Conservation (phyloP, 345 rosid species). For the Dimocarpus longan region DNA sequence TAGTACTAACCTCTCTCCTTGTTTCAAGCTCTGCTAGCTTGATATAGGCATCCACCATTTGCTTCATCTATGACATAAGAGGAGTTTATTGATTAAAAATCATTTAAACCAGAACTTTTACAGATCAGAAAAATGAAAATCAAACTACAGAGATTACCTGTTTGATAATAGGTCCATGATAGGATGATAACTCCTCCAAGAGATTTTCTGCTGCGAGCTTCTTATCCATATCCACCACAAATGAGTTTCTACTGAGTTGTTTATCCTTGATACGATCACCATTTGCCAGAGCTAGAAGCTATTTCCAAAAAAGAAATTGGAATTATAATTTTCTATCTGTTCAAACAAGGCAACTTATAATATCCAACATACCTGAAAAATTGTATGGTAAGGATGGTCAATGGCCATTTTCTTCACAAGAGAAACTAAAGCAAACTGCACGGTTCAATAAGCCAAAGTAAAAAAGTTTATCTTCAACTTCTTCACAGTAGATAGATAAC, state of each 20-base stretch:
- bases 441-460: slow-evolving; percentile 25
- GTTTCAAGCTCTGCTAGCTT: slow-evolving; percentile 97
- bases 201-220: slow-evolving; percentile 86
- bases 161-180: slow-evolving; percentile 76
- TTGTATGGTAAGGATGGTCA: slow-evolving; percentile 95
- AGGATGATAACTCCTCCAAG: slow-evolving; percentile 61
- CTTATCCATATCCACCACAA: slow-evolving; percentile 89
- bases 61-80: slow-evolving; percentile 66
- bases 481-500: slow-evolving; percentile 5
- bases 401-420: slow-evolving; percentile 95
- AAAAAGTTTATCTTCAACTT: slow-evolving; percentile 29
- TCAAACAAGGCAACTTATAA: slow-evolving; percentile 13
- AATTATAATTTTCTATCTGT: slow-evolving; percentile 3
- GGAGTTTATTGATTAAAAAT: neutral
- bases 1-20: slow-evolving; percentile 77
- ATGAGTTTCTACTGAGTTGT: slow-evolving; percentile 89
- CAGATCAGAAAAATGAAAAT: neutral
- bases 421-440: slow-evolving; percentile 89
- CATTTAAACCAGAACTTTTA: neutral
- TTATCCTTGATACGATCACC: slow-evolving; percentile 97
- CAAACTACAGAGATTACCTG: slow-evolving; percentile 48
- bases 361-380: slow-evolving; percentile 69
- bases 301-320: slow-evolving; percentile 27
- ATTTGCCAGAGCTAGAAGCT: slow-evolving; percentile 95
- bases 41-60: slow-evolving; percentile 93